phyloP scores from a whole-genome alignment of 1,139 yeast species.

The Suhomyces wounanorum region DNA sequence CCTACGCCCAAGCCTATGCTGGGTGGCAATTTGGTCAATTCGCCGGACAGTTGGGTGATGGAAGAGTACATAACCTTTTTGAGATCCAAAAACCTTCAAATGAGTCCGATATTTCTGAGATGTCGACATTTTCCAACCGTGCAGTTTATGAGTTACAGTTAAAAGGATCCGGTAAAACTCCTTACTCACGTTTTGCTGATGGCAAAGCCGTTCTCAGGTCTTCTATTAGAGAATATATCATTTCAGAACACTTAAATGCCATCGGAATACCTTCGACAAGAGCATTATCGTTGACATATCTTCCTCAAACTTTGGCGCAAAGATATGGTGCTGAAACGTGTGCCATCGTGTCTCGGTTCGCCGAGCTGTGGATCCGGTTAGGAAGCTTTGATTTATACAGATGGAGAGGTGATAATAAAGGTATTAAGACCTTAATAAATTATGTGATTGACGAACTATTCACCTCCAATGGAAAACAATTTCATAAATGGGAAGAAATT shows the following conservation, averaged over 20 bases:
- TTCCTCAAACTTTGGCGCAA: slow-evolving; percentile 78
- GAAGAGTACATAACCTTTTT: slow-evolving; percentile 82
- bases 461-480: slow-evolving; percentile 33
- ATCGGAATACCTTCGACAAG: slow-evolving; percentile 87
- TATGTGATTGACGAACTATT: slow-evolving; percentile 72
- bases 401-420: slow-evolving; percentile 68
- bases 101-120: slow-evolving; percentile 23
- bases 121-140: slow-evolving; percentile 22
- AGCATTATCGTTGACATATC: slow-evolving; percentile 68
- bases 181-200: slow-evolving; percentile 92
- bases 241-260: slow-evolving; percentile 78
- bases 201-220: slow-evolving; percentile 93
- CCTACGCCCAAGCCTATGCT: slow-evolving; percentile 90
- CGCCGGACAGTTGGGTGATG: slow-evolving; percentile 98
- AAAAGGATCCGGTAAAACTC: slow-evolving; percentile 91
- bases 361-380: slow-evolving; percentile 82
- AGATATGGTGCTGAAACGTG: slow-evolving; percentile 75
- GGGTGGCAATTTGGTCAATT: slow-evolving; percentile 96
- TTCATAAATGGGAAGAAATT: slow-evolving; percentile 35
- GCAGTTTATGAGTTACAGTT: slow-evolving; percentile 67
- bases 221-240: slow-evolving; percentile 82
- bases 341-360: slow-evolving; percentile 82
- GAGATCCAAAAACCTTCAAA: slow-evolving; percentile 44
- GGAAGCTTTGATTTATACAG: slow-evolving; percentile 90
- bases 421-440: slow-evolving; percentile 64